Evolutionary conservation across 176 grass and related monocot genomes (phyloP).

Genomic region (Poa pratensis): DNA sequence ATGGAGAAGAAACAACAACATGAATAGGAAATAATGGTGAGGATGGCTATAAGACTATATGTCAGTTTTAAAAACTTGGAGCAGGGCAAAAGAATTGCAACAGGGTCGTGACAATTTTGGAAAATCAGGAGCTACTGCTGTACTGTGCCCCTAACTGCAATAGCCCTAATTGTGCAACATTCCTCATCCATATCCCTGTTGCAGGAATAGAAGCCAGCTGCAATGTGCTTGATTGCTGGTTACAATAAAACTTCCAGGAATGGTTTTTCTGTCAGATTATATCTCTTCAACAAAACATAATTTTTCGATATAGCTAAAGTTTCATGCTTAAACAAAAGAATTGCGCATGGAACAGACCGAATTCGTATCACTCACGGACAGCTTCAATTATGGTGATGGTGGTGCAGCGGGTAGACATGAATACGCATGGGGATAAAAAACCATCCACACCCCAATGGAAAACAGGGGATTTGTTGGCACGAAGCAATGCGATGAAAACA

Average conservation of each 20-base stretch:
- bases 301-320: not conserved
- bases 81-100: not conserved
- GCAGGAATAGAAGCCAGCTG: not conserved
- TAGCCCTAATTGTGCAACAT: not conserved
- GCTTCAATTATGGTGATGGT: not conserved
- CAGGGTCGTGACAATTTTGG: not conserved
- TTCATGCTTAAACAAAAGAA: not conserved
- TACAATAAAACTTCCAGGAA: not conserved
- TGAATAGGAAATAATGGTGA: not conserved
- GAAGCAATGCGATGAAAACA: not conserved
- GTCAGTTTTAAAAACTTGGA: not conserved
- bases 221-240: not conserved
- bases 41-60: not conserved
- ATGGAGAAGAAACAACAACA: not conserved
- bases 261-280: not conserved
- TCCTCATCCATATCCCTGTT: not conserved
- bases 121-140: slow-evolving; percentile 6
- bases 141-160: not conserved
- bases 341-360: not conserved
- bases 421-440: not conserved
- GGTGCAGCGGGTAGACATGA: not conserved
- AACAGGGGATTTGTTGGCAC: not conserved
- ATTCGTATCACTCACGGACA: not conserved
- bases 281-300: not conserved
- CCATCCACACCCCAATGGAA: not conserved